Base-by-base conservation (phyloP, 257 asterid genomes). In the Salvia miltiorrhiza region DNA sequence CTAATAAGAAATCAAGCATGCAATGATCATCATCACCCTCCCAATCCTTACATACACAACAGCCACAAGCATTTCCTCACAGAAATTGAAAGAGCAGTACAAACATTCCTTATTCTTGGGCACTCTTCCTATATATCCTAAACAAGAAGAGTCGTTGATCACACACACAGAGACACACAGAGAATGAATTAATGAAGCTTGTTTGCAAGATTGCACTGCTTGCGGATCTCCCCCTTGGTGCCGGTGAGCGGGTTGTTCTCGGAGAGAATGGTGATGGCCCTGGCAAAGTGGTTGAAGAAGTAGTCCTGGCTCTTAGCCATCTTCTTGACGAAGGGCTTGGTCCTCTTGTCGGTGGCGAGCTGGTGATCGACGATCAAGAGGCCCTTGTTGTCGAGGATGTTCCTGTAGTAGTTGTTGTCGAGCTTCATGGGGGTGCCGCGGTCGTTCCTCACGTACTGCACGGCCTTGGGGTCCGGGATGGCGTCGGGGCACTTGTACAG, bases 391-490 rank as follows among this genome's bases (percentile, higher is more conserved):
- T 90, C 88, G 81, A 93, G 50, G 43, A 93, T 88, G 89, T 93
- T 93, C 17, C 87, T 77, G 84, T 93, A 93, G 80, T 93, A 93
- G 48, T 90, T 81, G 85, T 93, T 93, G 84, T 93, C 98, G 41
- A 93, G 92, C 28, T 73, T 80, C 97, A 93, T 90, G 0, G 98
- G 98, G 0, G 98, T 93, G 65, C 98, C 96, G 9, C 96, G 83
- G 71, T 93, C 98, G 54, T 93, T 93, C 69, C 98, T 84, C 79
- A 93, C 98, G 78, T 93, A 91, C 75, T 90, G 97, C 59, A 93
- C 97, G 1, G 98, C 98, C 89, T 93, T 90, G 5, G 98, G 98
- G 72, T 93, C 98, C 4, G 98, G 98, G 50, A 90, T 87, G 7
- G 98, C 40, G 50, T 90, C 97, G 2, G 97, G 97, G 76, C 97